A percentile compares a stretch with the other conserved stretches of the same genome.
These are phyloP conservation scores for Rhizomucor miehei DNA, from an alignment of 371 early-diverging fungal species.

Conservation along the genomic window DNA sequence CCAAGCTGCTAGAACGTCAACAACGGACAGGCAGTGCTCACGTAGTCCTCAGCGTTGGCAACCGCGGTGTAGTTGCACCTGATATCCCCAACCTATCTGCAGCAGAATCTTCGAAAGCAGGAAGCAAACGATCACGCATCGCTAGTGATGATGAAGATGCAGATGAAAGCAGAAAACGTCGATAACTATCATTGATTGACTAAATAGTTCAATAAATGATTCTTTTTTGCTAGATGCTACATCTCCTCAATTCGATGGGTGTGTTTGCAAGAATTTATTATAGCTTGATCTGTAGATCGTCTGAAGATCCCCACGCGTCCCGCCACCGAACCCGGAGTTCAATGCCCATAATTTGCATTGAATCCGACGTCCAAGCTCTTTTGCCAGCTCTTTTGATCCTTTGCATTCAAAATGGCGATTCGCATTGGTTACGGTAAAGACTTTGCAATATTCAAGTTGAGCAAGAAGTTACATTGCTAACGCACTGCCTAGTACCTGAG, in stretches of 20 bases:
- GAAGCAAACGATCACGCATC: constrained; percentile 6
- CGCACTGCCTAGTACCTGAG: constrained; percentile 79
- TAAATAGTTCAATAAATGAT: no score
- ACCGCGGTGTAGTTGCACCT: constrained; percentile 54
- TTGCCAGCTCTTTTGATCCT: neutral
- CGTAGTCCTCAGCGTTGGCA: constrained; percentile 81
- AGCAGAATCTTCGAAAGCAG: constrained; percentile 1
- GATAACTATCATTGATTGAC: neutral
- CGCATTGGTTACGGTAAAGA: constrained; percentile 43
- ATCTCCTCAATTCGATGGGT: no score
- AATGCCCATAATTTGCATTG: no score
- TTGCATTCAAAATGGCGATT: constrained; percentile 30
- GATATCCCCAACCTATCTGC: neutral
- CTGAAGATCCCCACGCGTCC: no score
- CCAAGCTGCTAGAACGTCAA: constrained; percentile 72
- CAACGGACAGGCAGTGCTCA: constrained; percentile 75
- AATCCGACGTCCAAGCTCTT: no score
- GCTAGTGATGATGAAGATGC: constrained; percentile 2
- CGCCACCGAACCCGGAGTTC: no score
- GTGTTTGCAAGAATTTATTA: no score
- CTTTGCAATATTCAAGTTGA: neutral
- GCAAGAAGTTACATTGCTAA: neutral
- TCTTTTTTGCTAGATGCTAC: no score
- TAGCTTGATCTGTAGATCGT: no score
- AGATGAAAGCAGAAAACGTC: constrained; percentile 5